Base-by-base conservation (phyloP, 768 basidiomycete genomes). In the Erythrobasidium yunnanense region DNA sequence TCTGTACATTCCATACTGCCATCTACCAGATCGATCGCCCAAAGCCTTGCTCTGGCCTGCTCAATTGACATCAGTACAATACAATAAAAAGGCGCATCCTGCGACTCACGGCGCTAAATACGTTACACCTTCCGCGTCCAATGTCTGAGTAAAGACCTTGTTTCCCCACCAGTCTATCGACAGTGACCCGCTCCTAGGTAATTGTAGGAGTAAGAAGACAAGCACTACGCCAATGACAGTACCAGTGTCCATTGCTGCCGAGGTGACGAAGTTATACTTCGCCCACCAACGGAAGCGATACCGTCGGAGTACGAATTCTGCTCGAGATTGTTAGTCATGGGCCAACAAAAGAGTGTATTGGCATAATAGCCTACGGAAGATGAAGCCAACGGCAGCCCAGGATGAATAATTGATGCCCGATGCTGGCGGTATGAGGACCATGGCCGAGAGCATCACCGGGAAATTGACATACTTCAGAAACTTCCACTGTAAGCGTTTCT, bases 331-430 rank as follows among this genome's bases (percentile, higher is more conserved):
- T 63, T 27, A 58, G 35, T 58, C 11, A 25, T 50, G 42, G n/a
- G n/a, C n/a, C n/a, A n/a, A n/a, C n/a, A n/a, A 32, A 4, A 5
- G 8, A 46, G 2, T 49, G 25, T 4, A 27, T 52, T 2, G 22
- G 30, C n/a, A 7, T 46, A n/a, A 29, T 2, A 6, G n/a, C 60
- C 58, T 47, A 78, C 78, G 93, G 83, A 95, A 95, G 60, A 93
- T 76, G 74, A 93, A 90, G 2, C 87, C 90, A 22, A 87, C 83
- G 6, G 86, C 79, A 74, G 92, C 85, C 87, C 87, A 95, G 20
- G 85, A 82, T 15, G 87, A 85, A 75, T 89, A 96, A 77, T 97
- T 97, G 80, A 96, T 88, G n/a, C 91, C 91, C 49, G 83, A 87
- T 25, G 90, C 87, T 2, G 91, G 91, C 5, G 93, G 93, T 65